Base-by-base conservation (phyloP, 768 basidiomycete genomes). In the Panaeolus papilionaceus region DNA sequence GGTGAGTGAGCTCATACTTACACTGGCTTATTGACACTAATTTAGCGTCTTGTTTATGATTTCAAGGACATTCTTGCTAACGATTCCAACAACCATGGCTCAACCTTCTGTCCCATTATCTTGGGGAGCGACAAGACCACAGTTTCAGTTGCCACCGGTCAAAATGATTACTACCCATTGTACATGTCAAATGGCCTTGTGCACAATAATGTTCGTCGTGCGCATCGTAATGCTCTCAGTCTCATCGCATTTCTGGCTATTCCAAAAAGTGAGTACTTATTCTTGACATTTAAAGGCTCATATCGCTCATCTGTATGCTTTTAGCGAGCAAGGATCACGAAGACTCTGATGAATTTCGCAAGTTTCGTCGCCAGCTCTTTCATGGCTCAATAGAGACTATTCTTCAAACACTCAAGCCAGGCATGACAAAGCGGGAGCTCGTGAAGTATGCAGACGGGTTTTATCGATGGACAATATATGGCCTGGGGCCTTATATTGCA, bases 101-200 rank as follows among this genome's bases (percentile, higher is more conserved):
- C 78, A 0, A 73, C 76, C 66, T 76, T 77, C 65, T 71, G 74
- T 1, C 80, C 81, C 0, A 63, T 80, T 26, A 75, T 81, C 20
- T 70, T 78, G n/a, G 79, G 81, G 1, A 79, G 78, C 38, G 78
- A 83, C 64, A 82, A 83, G 66, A 82, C 79, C 0, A 79, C 75
- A 0, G 78, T 79, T 2, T 82, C 79, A 0, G 77, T 81, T 28
- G 78, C 76, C 0, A 81, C 79, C 0, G 79, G 80, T 0, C 74
- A 83, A 6, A 76, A 73, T 18, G 75, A 83, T 39, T 83, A 77
- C 61, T 79, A 78, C 33, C 80, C 80, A 0, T 49, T 80, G 0
- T 81, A 82, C 67, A 28, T 73, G 6, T 79, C 78, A 0, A 72
- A 75, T 58, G 80, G 80, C 1, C 75, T 77, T 51, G 54, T 80